A percentile compares a stretch with the other conserved stretches of the same genome.
phyloP scores from a whole-genome alignment of 768 basidiomycete species.

The Lepiota brunneoincarnata region DNA sequence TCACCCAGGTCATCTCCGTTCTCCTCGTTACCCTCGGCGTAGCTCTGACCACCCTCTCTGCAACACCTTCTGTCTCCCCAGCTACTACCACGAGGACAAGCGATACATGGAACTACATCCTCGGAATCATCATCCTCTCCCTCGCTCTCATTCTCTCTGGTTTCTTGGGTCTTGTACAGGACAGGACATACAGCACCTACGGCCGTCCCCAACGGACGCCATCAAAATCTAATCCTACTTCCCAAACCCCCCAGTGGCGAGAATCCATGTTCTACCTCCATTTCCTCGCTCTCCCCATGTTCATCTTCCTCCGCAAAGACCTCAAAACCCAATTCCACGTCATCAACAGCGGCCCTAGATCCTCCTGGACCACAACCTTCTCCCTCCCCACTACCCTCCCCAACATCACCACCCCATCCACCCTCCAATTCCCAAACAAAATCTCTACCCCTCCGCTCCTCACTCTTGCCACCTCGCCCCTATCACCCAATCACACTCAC shows the following conservation, averaged over 20 bases:
- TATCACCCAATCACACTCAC: conserved; percentile 19
- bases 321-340: conserved; percentile 44
- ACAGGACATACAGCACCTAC: conserved; percentile 64
- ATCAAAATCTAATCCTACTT: conserved; percentile 9
- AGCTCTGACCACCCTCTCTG: conserved; percentile 77
- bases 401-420: no score
- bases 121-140: conserved; percentile 71
- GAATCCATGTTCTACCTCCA: conserved; percentile 94
- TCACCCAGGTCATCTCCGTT: conserved; percentile 67
- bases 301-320: conserved; percentile 55
- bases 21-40: conserved; percentile 81
- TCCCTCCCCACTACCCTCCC: conserved; percentile 19
- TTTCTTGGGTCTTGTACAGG: conserved; percentile 81
- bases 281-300: conserved; percentile 76
- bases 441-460: conserved; percentile 23
- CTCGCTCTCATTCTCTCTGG: conserved; percentile 80
- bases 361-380: conserved; percentile 32
- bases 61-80: conserved; percentile 37
- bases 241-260: conserved; percentile 51
- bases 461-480: conserved; percentile 32
- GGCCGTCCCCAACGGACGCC: conserved; percentile 17
- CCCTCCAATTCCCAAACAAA: neutral
- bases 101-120: conserved; percentile 48
- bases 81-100: conserved; percentile 12
- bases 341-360: conserved; percentile 38